A percentile compares a stretch with the other conserved stretches of the same genome.
Conservation (phyloP, 2,329 filamentous ascomycete genomes). For the Pseudogymnoascus sp. region DNA sequence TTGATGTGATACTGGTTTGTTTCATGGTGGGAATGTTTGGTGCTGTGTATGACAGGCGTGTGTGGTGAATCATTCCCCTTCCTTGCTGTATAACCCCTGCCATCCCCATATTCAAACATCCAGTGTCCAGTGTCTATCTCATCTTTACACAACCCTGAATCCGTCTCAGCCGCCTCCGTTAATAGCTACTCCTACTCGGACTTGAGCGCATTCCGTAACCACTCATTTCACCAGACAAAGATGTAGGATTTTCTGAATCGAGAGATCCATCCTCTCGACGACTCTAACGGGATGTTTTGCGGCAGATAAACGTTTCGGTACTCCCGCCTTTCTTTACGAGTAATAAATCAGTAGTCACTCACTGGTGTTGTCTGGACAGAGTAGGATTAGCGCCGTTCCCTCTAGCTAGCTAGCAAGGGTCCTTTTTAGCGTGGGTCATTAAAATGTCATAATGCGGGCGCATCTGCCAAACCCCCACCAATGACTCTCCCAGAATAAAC, state of each 20-base stretch:
- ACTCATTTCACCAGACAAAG: not conserved
- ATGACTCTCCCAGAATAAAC: not conserved
- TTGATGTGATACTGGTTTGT: not conserved
- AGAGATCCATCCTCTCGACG: not conserved
- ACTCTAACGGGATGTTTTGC: not conserved
- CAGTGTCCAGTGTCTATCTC: too few species aligned
- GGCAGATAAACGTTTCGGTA: not conserved
- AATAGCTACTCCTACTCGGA: not conserved
- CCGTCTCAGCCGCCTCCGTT: not conserved
- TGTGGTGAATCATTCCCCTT: not conserved
- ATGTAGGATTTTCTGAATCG: not conserved
- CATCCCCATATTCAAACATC: not conserved
- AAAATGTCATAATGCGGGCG: slow-evolving; percentile 2
- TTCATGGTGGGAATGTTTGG: not conserved
- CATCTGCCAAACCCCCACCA: slow-evolving; percentile 1
- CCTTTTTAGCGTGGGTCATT: not conserved
- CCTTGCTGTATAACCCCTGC: not conserved
- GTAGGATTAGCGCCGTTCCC: not conserved
- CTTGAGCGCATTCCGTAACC: not conserved
- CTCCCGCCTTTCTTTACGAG: not conserved
- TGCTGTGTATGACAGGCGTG: too few species aligned
- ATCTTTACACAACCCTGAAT: not conserved
- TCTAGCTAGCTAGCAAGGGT: not conserved
- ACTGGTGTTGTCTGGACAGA: not conserved
- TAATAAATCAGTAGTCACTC: not conserved